Evolutionary conservation across 352 stramenopile species (phyloP), one percentile per base, ranked within the genome.

Genomic region (Peronospora farinosa): DNA sequence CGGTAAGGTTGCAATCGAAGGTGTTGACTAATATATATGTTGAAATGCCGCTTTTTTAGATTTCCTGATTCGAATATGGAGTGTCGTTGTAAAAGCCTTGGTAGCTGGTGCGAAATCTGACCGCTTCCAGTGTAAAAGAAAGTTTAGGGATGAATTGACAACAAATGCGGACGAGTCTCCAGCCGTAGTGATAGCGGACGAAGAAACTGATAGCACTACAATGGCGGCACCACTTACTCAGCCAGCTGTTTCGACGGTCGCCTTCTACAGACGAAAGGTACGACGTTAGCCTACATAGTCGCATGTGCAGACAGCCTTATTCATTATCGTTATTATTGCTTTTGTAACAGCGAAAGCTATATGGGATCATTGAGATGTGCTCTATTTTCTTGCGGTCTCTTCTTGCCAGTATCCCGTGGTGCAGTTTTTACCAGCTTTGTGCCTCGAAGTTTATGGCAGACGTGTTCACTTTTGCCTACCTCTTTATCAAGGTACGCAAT

Each of bases 201-300:
- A 52, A 54, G 47, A 44, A 25, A 48, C 32, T 1, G 36, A 48
- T 23, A 40, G 19, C 39, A 45, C 19, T 21, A 49, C 45, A 21
- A 33, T 19, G 15, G 32, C 38, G 19, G 51, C 58, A 4, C 33
- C 42, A 47, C 40, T 62, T 41, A 58, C 52, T 48, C 52, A 62
- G 16, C 67, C 57, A 1, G 38, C 47, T 13, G 43, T 59, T 28
- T 76, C 74, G 6, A 69, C 66, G 6, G 61, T 69, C 19, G 47
- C 71, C 5, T 84, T 88, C 19, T 83, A 88, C 32, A 65, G 80
- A 33, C 67, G 80, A 65, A 92, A 92, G 69, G 79, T 90, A 57
- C 32, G 32, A 17, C 40, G 19, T 32, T 58, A 6, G 12, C 19
- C n/a, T 30, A 43, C 7, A 13, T 37, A 31, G 10, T 28, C 0